Percentiles rank a stretch among this genome's conserved stretches.
phyloP scores from a whole-genome alignment of 225 moss, liverwort and hornwort genomes.

The Sphagnum tenellum region DNA sequence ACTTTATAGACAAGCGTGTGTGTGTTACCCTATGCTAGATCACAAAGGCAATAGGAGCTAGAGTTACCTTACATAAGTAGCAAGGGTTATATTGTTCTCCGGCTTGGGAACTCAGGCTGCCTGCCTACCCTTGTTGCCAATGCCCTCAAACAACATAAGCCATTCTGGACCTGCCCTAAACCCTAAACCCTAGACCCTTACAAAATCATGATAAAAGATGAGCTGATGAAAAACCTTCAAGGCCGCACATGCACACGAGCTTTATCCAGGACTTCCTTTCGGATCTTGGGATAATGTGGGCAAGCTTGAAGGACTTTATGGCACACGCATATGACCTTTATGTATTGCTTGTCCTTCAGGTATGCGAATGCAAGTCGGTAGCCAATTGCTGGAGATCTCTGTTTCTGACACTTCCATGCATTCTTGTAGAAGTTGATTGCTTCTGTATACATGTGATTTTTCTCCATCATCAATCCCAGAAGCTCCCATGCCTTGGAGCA shows the following conservation, averaged over 20 bases:
- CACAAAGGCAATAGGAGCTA: too few relatives aligned
- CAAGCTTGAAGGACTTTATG: slow-evolving; percentile 51
- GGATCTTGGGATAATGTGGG: slow-evolving; percentile 55
- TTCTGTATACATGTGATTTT: slow-evolving; percentile 42
- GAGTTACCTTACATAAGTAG: too few relatives aligned
- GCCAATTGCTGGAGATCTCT: slow-evolving; percentile 55
- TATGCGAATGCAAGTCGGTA: slow-evolving; percentile 62
- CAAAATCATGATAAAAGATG: too few relatives aligned
- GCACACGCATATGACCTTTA: slow-evolving; percentile 69
- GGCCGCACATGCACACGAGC: slow-evolving; percentile 53
- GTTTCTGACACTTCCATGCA: slow-evolving; percentile 70
- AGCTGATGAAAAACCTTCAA: slow-evolving; percentile 2
- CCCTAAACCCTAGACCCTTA: too few relatives aligned
- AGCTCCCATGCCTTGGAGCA: slow-evolving; percentile 76
- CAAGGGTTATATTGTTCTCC: too few relatives aligned
- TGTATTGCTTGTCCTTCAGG: slow-evolving; percentile 68
- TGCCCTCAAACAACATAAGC: too few relatives aligned
- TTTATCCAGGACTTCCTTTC: slow-evolving; percentile 79
- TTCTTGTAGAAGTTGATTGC: slow-evolving; percentile 56
- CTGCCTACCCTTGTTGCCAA: too few relatives aligned
- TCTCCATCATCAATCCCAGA: slow-evolving; percentile 63
- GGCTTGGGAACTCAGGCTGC: too few relatives aligned
- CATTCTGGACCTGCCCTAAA: too few relatives aligned
- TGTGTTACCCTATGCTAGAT: too few relatives aligned
- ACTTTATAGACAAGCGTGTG: too few relatives aligned